Evolutionary conservation across 306 rosid genomes (phyloP).

Genomic region (Fagus sylvatica): DNA sequence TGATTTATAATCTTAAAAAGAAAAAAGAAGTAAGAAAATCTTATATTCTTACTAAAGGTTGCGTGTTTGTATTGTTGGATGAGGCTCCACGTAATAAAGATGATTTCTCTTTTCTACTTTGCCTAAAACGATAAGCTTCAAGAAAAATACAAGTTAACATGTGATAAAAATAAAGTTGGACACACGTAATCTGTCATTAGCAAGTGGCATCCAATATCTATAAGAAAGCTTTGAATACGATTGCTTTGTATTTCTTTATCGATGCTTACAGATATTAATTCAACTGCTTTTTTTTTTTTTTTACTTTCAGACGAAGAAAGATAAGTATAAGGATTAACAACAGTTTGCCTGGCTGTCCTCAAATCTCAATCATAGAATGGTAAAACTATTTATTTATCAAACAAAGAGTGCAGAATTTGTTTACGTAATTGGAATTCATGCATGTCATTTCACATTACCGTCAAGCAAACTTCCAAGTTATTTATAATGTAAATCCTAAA

Average conservation of each 20-base stretch:
- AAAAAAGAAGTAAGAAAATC: no score
- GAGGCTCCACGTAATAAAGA: no score
- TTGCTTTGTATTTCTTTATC: background rate
- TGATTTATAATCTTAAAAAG: no score
- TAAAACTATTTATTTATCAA: background rate
- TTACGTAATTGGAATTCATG: constrained; percentile 19
- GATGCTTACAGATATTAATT: background rate
- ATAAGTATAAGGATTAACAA: background rate
- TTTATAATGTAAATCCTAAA: background rate
- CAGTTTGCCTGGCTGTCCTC: background rate
- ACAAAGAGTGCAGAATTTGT: constrained; percentile 10
- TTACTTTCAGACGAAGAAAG: background rate
- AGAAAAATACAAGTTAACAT: no score
- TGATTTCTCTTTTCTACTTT: no score
- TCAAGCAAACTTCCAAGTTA: background rate
- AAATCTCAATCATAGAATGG: background rate
- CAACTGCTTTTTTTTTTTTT: background rate
- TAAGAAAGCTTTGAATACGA: background rate
- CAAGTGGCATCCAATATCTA: background rate
- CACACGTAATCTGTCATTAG: background rate
- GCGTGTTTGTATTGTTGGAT: no score
- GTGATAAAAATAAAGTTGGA: background rate
- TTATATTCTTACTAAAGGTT: no score
- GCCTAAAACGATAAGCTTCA: no score
- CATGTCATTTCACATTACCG: background rate